Conservation (phyloP, 2,329 filamentous ascomycete genomes). For the Neophaeococcomyces aloes region DNA sequence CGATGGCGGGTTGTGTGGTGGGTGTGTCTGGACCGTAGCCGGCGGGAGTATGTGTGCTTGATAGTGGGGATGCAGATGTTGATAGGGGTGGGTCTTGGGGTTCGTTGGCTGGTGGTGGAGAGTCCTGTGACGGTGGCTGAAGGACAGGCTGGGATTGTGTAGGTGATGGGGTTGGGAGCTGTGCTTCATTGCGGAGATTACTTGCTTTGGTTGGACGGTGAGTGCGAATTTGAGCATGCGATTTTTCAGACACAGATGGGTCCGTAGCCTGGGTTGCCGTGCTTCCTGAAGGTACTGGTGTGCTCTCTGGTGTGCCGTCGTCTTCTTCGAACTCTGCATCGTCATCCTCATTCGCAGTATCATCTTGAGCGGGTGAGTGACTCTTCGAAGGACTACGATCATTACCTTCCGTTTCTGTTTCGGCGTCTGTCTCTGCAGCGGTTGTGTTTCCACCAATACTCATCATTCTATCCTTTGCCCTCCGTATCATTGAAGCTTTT, state of each 20-base stretch:
- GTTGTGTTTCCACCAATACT: not conserved
- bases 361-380: slow-evolving; percentile 4
- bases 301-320: not conserved
- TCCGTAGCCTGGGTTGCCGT: too few relatives aligned
- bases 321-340: slow-evolving; percentile 1
- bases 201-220: too few relatives aligned
- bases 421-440: not conserved
- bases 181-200: slow-evolving; percentile 2
- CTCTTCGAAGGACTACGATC: not conserved
- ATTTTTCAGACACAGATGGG: too few relatives aligned
- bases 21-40: slow-evolving; percentile 5
- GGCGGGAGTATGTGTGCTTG: slow-evolving; percentile 4
- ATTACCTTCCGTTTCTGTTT: slow-evolving; percentile 1
- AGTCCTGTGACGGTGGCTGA: not conserved
- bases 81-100: not conserved
- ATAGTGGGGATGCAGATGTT: slow-evolving; percentile 2
- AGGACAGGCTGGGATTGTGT: not conserved
- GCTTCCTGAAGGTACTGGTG: too few relatives aligned
- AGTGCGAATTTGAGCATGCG: too few relatives aligned
- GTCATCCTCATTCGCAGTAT: slow-evolving; percentile 3
- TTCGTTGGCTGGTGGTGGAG: not conserved
- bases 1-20: not conserved
- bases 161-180: slow-evolving; percentile 14
- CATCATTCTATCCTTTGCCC: slow-evolving; percentile 2
- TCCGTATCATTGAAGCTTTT: not conserved